Base-by-base conservation (phyloP, 352 stramenopile species). In the Pythium scleroteichum region DNA sequence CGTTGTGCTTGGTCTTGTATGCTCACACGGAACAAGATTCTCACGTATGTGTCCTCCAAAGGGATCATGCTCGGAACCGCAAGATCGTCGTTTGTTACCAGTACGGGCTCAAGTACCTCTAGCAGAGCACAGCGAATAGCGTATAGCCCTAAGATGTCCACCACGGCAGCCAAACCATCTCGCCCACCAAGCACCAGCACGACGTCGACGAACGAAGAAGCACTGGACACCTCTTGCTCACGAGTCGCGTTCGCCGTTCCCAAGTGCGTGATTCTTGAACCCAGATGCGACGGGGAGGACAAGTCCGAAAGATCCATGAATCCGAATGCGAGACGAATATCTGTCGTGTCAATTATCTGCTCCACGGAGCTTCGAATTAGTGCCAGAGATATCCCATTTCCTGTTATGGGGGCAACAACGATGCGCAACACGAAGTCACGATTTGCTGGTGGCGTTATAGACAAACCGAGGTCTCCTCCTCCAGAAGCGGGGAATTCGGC, bases 121-220 rank as follows among this genome's bases (percentile, higher is more conserved):
- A 75, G 50, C 19, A 75, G 47, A 1, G 53, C 68, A 32, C 54
- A 63, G 20, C 68, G 68, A 38, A 72, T 19, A 3, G 33, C 54
- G 24, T 67, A 59, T 10, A 62, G 29, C 0, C 44, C 20, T 19
- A 75, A 70, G 4, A 10, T 24, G 19, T 64, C 67, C 16, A 32
- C 6, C 9, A 47, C 45, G 0, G 54, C 12, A 4, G 16, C 23
- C 12, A 27, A 1, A 17, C 32, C 2, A 10, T 39, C 46, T 13
- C 48, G 47, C 14, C 19, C 27, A 17, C 7, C 42, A 24, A 73
- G 44, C 8, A 33, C 58, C 27, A 74, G 17, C 3, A 52, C 50
- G 4, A 71, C 41, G 22, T 24, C n/a, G 20, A 74, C 58, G 19
- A 63, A 64, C 57, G 56, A 51, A 39, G 0, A 24, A 29, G 17